Evolutionary conservation across 345 rosid species (phyloP).

Genomic region (Syzygium aromaticum): DNA sequence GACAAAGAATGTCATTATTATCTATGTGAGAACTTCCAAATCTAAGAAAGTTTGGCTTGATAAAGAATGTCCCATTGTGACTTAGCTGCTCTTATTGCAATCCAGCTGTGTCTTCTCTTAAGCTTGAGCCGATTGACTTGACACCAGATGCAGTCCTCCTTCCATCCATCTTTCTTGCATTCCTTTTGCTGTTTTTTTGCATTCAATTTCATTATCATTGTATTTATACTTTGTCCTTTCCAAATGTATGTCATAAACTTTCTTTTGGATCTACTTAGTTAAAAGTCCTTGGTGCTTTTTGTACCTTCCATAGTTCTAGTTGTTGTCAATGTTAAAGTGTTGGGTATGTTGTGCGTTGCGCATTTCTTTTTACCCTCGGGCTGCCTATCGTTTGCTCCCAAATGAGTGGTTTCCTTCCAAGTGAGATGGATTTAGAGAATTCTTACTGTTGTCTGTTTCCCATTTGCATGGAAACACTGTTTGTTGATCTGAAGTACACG

Average conservation of each 20-base stretch:
- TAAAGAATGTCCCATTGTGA: neutral
- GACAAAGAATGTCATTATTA: neutral
- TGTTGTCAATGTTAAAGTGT: neutral
- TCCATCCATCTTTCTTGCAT: neutral
- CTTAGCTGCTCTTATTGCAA: neutral
- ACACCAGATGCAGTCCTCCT: neutral
- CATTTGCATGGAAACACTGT: neutral
- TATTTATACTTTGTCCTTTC: neutral
- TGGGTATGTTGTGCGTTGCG: neutral
- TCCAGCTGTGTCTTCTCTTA: neutral
- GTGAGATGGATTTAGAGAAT: neutral
- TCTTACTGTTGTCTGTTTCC: neutral
- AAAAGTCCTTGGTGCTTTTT: neutral
- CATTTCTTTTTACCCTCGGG: neutral
- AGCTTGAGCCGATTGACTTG: neutral
- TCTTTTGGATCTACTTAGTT: neutral
- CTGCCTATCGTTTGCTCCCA: neutral
- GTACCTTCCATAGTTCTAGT: neutral
- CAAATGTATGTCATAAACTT: neutral
- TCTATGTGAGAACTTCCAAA: neutral
- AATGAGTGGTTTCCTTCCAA: neutral
- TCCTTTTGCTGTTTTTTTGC: neutral
- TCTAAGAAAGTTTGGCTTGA: neutral
- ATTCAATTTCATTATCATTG: neutral
- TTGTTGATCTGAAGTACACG: neutral